phyloP scores from a whole-genome alignment of 768 basidiomycete genomes.

The Leucosporidium creatinivorum region DNA sequence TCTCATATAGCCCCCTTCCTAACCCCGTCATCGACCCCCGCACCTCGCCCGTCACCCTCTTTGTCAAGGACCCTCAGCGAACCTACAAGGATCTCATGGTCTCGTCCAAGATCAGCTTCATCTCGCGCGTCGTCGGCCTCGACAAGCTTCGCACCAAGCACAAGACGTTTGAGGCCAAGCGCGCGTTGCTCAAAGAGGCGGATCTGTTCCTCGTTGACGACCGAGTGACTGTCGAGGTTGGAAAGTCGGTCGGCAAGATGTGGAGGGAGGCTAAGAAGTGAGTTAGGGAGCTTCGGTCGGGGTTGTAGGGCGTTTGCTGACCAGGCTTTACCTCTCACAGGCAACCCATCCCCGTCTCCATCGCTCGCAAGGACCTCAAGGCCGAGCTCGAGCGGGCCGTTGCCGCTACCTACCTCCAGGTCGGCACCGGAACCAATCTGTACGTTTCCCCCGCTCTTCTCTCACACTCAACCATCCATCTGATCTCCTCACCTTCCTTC shows the following conservation, averaged over 20 bases:
- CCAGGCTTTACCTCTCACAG: constrained; percentile 47
- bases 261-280: constrained; percentile 97
- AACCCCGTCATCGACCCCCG: constrained; percentile 79
- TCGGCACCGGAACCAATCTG: constrained; percentile 88
- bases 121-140: constrained; percentile 82
- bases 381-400: constrained; percentile 85
- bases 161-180: constrained; percentile 50
- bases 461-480: constrained; percentile 1
- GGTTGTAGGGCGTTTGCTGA: neutral
- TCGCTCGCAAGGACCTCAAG: constrained; percentile 83
- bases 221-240: constrained; percentile 75
- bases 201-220: constrained; percentile 92
- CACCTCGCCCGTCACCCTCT: constrained; percentile 70
- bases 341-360: constrained; percentile 89
- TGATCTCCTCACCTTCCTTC: constrained; percentile 5
- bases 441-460: too few relatives aligned
- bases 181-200: constrained; percentile 77
- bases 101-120: constrained; percentile 70
- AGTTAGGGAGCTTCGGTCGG: constrained; percentile 37
- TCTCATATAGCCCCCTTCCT: constrained; percentile 60
- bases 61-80: constrained; percentile 92
- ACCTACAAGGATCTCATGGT: constrained; percentile 91
- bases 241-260: constrained; percentile 73
- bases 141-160: constrained; percentile 62
- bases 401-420: constrained; percentile 90